Base-by-base conservation (phyloP, 495 filamentous ascomycete species). In the Penicillium silybi region DNA sequence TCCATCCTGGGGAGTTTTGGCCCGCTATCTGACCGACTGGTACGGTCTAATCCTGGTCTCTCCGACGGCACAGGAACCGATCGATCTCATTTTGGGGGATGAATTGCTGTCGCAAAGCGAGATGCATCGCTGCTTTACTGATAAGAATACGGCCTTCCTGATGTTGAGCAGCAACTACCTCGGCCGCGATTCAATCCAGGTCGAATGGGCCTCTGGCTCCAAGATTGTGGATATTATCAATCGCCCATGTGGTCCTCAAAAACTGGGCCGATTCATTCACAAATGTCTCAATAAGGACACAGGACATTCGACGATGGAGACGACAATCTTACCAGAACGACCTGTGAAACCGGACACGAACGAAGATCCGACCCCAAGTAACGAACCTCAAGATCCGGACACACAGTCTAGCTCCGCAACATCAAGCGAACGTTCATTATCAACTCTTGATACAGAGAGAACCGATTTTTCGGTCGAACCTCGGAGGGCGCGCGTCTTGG, bases 221-320 rank as follows among this genome's bases (percentile, higher is more conserved):
- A 29, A 29, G 27, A 9, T 9, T 29, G 68, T 77, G 13, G 70
- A 75, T 41, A 70, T 79, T 27, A 66, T 81, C 17, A 71, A 74
- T 20, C 77, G 73, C 29, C 80, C 80, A 7, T 81, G 75, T 52
- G 85, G 84, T 1, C 85, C 85, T n/a, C 77, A 85, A 51, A 88
- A 87, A 56, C 58, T 87, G 26, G 83, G 80, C 6, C 83, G 81
- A 7, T 66, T 76, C 66, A 53, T 75, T 72, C 48, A 68, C 5
- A 69, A 62, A 35, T 71, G 64, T 35, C 43, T 76, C 2, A 57
- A 50, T 34, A 50, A 66, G 27, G 27, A 29, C 10, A 9, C 8
- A 7, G 9, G 10, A 29, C 4, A 9, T 11, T 8, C 6, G 27
- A 29, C 8, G 8, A 29, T 9, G 2, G 27, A 29, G 27, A 29